Conservation (phyloP, 495 filamentous ascomycete genomes). For the Evansstolkia leycettana region DNA sequence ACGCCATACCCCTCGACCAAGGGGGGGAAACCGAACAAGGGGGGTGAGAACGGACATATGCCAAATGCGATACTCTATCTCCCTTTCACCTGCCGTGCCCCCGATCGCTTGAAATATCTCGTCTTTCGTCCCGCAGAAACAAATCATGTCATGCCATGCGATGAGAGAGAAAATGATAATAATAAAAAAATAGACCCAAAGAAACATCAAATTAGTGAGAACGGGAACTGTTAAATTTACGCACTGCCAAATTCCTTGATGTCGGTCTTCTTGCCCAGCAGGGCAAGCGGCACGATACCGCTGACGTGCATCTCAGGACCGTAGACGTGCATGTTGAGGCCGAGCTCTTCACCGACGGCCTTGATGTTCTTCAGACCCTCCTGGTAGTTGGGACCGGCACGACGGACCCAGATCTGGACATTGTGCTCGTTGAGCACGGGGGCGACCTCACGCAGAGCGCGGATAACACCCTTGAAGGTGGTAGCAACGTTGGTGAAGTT, state of each 20-base stretch:
- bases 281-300: constrained; percentile 56
- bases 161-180: constrained; percentile 21
- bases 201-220: constrained; percentile 8
- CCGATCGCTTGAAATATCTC: no score
- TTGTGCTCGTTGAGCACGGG: constrained; percentile 87
- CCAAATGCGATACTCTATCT: no score
- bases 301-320: constrained; percentile 90
- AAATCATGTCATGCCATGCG: constrained; percentile 35
- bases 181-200: constrained; percentile 11
- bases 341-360: constrained; percentile 82
- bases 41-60: no score
- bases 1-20: no score
- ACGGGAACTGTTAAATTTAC: background rate
- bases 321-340: constrained; percentile 90
- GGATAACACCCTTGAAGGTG: constrained; percentile 99
- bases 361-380: constrained; percentile 99
- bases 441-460: constrained; percentile 85
- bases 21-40: no score
- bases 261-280: constrained; percentile 46
- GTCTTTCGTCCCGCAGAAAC: background rate
- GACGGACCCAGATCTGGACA: constrained; percentile 97
- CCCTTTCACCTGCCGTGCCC: no score
- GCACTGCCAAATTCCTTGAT: constrained; percentile 36
- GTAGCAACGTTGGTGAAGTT: constrained; percentile 98
- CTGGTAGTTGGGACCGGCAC: constrained; percentile 98